A percentile compares a stretch with the other conserved stretches of the same genome.
Evolutionary conservation across 2,329 filamentous ascomycete genomes (phyloP).

Genomic region (Gremmenia infestans): DNA sequence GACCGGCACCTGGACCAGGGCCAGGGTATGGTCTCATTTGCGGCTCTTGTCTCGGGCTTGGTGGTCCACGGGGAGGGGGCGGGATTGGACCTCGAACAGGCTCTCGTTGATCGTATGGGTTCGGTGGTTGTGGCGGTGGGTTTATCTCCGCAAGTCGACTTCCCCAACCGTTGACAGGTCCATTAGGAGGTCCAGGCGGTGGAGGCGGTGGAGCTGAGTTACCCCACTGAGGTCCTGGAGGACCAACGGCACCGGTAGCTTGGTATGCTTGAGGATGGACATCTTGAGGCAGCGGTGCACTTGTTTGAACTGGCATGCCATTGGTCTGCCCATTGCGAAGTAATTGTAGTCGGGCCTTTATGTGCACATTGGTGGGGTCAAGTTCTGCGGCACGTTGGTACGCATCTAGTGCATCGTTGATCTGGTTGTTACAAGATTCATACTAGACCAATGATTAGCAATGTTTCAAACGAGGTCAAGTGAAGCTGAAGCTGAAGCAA

Average conservation of each 20-base stretch:
- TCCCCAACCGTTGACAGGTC: conserved; percentile 47
- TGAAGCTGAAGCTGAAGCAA: conserved; percentile 23
- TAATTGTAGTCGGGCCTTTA: conserved; percentile 89
- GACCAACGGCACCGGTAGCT: conserved; percentile 72
- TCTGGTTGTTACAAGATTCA: conserved; percentile 98
- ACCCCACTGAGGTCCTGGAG: conserved; percentile 85
- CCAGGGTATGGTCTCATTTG: conserved; percentile 66
- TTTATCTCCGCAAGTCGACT: conserved; percentile 75
- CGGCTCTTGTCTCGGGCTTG: conserved; percentile 67
- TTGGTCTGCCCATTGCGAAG: conserved; percentile 75
- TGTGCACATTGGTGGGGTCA: conserved; percentile 88
- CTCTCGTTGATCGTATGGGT: conserved; percentile 79
- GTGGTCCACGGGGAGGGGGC: conserved; percentile 57
- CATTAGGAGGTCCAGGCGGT: conserved; percentile 39
- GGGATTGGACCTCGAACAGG: conserved; percentile 62
- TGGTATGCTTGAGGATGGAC: conserved; percentile 95
- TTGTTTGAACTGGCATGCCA: conserved; percentile 65
- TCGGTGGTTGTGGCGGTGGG: conserved; percentile 67
- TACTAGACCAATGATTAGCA: conserved; percentile 53
- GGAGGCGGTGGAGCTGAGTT: conserved; percentile 65
- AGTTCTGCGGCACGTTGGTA: conserved; percentile 93
- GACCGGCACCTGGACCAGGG: conserved; percentile 40
- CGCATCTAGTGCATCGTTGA: conserved; percentile 89
- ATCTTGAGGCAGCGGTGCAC: conserved; percentile 86
- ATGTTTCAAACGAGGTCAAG: conserved; percentile 19